Evolutionary conservation across 1,284 basidiomycete genomes (phyloP).

Genomic region (Xanthoconium separans): DNA sequence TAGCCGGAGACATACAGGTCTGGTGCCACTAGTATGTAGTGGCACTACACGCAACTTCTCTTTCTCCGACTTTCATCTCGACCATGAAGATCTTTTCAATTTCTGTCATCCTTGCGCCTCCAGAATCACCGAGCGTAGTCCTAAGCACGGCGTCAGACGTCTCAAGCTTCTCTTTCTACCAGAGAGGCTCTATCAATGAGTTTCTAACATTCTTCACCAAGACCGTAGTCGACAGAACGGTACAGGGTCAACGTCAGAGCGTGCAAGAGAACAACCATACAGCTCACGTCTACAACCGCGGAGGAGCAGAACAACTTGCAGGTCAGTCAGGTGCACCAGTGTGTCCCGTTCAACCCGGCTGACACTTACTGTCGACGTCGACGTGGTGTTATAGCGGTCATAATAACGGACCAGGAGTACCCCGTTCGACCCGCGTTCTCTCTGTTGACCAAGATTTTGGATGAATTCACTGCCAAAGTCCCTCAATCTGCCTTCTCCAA

Average conservation of each 20-base stretch:
- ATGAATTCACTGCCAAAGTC: conserved; percentile 87
- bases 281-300: conserved; percentile 89
- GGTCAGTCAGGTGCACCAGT: conserved; percentile 46
- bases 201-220: conserved; percentile 91
- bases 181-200: conserved; percentile 81
- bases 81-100: conserved; percentile 75
- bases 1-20: conserved; percentile 20
- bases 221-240: conserved; percentile 91
- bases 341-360: not conserved
- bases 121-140: conserved; percentile 57
- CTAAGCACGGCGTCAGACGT: conserved; percentile 83
- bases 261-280: conserved; percentile 95
- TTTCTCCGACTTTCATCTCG: conserved; percentile 10
- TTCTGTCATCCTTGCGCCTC: conserved; percentile 58
- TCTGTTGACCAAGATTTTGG: conserved; percentile 89
- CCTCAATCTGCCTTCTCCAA: conserved; percentile 67
- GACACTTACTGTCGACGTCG: conserved; percentile 4
- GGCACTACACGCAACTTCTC: conserved; percentile 5
- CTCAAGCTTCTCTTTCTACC: conserved; percentile 93
- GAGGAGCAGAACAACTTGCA: conserved; percentile 76
- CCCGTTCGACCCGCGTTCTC: conserved; percentile 97
- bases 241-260: conserved; percentile 85
- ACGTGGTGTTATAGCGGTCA: conserved; percentile 59
- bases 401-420: conserved; percentile 96
- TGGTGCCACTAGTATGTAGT: too few species aligned